Evolutionary conservation across 2,329 filamentous ascomycete species (phyloP).

Genomic region (Stagonosporopsis chrysanthemi): DNA sequence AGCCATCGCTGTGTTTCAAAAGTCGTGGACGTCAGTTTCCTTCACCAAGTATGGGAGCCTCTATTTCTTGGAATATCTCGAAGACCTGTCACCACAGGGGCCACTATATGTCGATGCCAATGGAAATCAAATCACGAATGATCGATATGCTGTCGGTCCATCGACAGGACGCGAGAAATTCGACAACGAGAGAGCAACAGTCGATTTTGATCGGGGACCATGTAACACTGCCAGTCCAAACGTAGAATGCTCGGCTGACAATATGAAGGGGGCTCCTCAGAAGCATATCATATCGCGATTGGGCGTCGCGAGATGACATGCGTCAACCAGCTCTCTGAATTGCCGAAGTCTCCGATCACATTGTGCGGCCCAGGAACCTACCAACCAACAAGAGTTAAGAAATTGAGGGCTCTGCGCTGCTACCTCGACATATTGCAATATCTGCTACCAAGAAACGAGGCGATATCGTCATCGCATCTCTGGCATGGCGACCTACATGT

Average conservation of each 20-base stretch:
- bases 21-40: slow-evolving; percentile 38
- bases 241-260: slow-evolving; percentile 20
- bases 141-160: slow-evolving; percentile 50
- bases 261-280: slow-evolving; percentile 32
- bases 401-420: slow-evolving; percentile 39
- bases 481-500: slow-evolving; percentile 52
- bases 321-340: slow-evolving; percentile 33
- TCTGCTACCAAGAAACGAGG: slow-evolving; percentile 36
- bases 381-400: slow-evolving; percentile 42
- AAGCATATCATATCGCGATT: slow-evolving; percentile 45
- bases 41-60: slow-evolving; percentile 39
- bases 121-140: slow-evolving; percentile 27
- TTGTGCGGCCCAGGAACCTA: slow-evolving; percentile 51
- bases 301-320: slow-evolving; percentile 45
- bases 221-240: slow-evolving; percentile 38
- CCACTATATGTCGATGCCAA: slow-evolving; percentile 5
- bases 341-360: slow-evolving; percentile 43
- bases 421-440: slow-evolving; percentile 41
- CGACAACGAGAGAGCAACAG: slow-evolving; percentile 40
- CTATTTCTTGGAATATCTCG: slow-evolving; percentile 46
- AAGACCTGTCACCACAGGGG: slow-evolving; percentile 4
- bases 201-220: slow-evolving; percentile 48
- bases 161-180: slow-evolving; percentile 42
- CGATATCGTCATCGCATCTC: slow-evolving; percentile 35
- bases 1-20: slow-evolving; percentile 40